Conservation (phyloP, 164 flowering plant species). For the Piper longum region DNA sequence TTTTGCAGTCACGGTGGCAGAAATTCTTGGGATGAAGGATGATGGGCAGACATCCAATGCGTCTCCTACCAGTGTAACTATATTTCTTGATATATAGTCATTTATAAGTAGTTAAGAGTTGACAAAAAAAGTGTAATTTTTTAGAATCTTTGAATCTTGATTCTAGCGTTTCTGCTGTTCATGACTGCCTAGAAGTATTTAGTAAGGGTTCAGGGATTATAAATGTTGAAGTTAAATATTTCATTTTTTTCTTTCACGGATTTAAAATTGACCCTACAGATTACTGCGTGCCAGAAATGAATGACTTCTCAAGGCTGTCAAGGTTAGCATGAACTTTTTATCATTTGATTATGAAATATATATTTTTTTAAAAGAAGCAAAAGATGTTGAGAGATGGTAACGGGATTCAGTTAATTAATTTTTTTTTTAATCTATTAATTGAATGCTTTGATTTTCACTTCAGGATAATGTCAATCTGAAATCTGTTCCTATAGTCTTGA, state of each 20-base stretch:
- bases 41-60: constrained; percentile 10
- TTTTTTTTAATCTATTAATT: background rate
- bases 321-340: constrained; percentile 8
- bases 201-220: background rate
- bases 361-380: no score
- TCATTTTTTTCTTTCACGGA: constrained; percentile 6
- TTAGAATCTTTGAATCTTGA: no score
- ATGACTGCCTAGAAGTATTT: no score
- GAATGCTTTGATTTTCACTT: background rate
- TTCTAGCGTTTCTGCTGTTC: no score
- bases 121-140: background rate
- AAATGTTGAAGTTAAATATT: background rate
- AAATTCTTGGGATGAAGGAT: constrained; percentile 14
- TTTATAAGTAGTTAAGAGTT: no score
- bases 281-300: constrained; percentile 21
- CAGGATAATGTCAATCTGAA: constrained; percentile 17
- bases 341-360: no score
- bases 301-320: constrained; percentile 15
- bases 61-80: constrained; percentile 9
- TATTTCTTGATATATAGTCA: background rate
- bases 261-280: constrained; percentile 18
- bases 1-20: background rate
- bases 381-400: background rate
- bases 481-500: constrained; percentile 18
- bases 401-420: background rate